phyloP scores from a whole-genome alignment of 768 basidiomycete genomes.

The Mycena vitilis region DNA sequence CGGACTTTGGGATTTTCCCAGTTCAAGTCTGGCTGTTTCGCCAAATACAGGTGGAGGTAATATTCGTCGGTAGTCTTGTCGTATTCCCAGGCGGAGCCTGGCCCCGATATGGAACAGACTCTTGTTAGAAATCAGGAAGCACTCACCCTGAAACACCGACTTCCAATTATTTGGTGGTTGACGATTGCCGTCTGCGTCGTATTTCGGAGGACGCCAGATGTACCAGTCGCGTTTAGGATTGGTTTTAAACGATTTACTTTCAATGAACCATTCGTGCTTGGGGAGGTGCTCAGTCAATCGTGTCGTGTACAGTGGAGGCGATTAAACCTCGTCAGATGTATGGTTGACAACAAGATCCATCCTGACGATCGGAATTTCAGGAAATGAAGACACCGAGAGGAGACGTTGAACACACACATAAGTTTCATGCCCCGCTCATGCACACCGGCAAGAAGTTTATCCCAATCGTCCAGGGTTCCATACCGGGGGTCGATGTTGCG shows the following conservation, averaged over 20 bases:
- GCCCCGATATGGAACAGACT: not conserved
- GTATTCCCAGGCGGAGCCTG: slow-evolving; percentile 79
- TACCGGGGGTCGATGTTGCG: slow-evolving; percentile 71
- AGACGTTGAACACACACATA: slow-evolving; percentile 54
- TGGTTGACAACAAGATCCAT: slow-evolving; percentile 87
- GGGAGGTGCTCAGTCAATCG: not conserved
- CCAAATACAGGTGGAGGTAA: slow-evolving; percentile 75
- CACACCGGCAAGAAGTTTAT: slow-evolving; percentile 61
- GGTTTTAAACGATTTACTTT: slow-evolving; percentile 62
- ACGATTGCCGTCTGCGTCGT: slow-evolving; percentile 62
- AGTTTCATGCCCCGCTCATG: slow-evolving; percentile 78
- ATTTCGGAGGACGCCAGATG: slow-evolving; percentile 73
- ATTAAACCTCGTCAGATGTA: slow-evolving; percentile 68
- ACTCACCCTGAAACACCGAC: slow-evolving; percentile 70
- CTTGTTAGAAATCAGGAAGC: not conserved
- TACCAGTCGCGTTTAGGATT: slow-evolving; percentile 82
- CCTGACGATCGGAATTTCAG: slow-evolving; percentile 47
- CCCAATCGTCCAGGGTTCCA: slow-evolving; percentile 73
- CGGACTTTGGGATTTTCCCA: slow-evolving; percentile 78
- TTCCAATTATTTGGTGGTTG: slow-evolving; percentile 82
- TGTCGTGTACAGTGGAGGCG: no score
- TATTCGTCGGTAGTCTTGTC: slow-evolving; percentile 75
- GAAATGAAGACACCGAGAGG: not conserved
- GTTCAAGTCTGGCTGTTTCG: slow-evolving; percentile 81
- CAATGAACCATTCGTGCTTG: slow-evolving; percentile 79